These are phyloP conservation scores for Solanum piurae DNA, from an alignment of 257 asterid genomes.

Conservation along the genomic window DNA sequence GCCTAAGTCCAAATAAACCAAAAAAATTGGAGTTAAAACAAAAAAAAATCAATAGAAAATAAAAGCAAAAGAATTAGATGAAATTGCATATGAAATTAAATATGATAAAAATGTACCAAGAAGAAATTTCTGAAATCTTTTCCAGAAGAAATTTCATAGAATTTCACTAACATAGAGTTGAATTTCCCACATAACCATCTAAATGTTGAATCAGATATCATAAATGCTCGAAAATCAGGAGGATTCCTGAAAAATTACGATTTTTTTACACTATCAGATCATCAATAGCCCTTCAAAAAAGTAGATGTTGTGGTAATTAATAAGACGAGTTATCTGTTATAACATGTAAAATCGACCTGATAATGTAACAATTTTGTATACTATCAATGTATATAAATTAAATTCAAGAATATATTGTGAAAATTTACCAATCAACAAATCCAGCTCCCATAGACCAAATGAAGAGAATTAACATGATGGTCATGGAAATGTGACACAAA, in stretches of 20 bases:
- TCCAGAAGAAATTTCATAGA: conserved; percentile 66
- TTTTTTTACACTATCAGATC: background rate
- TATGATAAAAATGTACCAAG: conserved; percentile 25
- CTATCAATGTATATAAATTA: background rate
- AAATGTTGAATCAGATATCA: conserved; percentile 53
- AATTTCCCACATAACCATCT: conserved; percentile 47
- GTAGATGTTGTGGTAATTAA: too few species aligned
- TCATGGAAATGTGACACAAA: conserved; percentile 38
- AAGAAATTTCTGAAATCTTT: conserved; percentile 56
- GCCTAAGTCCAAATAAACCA: conserved; percentile 19
- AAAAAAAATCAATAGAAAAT: background rate
- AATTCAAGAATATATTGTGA: background rate
- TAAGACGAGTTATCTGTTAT: background rate
- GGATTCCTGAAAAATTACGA: conserved; percentile 33
- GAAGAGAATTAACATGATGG: conserved; percentile 37
- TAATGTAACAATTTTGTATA: background rate
- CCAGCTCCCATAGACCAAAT: conserved; percentile 39
- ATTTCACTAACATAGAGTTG: conserved; percentile 27
- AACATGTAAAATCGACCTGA: background rate
- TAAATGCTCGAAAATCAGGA: conserved; percentile 36
- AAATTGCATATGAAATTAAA: background rate
- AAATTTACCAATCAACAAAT: conserved; percentile 26
- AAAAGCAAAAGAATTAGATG: background rate
- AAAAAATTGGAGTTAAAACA: background rate
- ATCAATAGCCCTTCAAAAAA: background rate